A percentile compares a stretch with the other conserved stretches of the same genome.
phyloP scores from a whole-genome alignment of 1,284 basidiomycete genomes.

The Trichosporon sp. region DNA sequence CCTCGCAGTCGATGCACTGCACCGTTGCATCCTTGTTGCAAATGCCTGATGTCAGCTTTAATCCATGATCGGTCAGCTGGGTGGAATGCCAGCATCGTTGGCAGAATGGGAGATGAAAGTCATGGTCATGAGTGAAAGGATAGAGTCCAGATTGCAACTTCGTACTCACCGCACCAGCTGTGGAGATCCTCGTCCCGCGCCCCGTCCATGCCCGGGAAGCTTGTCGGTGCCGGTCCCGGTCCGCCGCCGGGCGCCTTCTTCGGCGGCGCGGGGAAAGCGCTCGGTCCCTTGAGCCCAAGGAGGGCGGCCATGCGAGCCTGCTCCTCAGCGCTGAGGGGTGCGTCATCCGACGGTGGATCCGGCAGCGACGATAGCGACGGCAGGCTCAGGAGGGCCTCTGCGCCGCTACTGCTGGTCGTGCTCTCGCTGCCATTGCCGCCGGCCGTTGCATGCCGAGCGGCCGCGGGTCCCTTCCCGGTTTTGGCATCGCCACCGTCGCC shows the following conservation, averaged over 20 bases:
- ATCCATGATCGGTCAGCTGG: no score
- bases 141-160: no score
- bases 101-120: no score
- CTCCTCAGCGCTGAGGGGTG: conserved; percentile 17
- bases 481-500: neutral
- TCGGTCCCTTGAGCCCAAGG: conserved; percentile 26
- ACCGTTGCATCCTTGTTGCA: conserved; percentile 42
- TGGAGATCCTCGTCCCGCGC: conserved; percentile 37
- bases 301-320: conserved; percentile 25
- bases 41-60: conserved; percentile 30
- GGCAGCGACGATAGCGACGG: conserved; percentile 6
- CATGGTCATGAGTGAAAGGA: neutral
- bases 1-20: conserved; percentile 38
- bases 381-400: neutral
- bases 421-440: neutral
- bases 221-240: conserved; percentile 15
- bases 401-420: neutral
- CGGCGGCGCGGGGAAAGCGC: conserved; percentile 18
- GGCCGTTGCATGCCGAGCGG: neutral
- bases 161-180: conserved; percentile 47
- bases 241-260: conserved; percentile 4
- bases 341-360: conserved; percentile 11
- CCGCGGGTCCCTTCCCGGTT: no score
- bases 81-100: no score
- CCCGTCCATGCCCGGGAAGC: conserved; percentile 36